Evolutionary conservation across 2,329 filamentous ascomycete genomes (phyloP).

Genomic region (Cordyceps fumosorosea): DNA sequence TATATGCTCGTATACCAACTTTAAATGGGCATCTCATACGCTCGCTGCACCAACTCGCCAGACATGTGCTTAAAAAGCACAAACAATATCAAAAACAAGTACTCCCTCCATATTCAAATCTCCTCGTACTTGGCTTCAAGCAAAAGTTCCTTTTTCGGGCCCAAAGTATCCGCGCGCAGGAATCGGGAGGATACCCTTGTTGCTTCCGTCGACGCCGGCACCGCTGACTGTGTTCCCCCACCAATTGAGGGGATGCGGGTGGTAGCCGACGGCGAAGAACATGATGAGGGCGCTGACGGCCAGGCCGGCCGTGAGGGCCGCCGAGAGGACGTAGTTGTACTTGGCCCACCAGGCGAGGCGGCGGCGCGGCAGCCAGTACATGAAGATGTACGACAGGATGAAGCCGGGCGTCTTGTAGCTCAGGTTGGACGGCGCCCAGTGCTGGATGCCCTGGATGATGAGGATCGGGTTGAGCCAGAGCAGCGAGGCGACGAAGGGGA

Average conservation of each 20-base stretch:
- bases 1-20: background rate
- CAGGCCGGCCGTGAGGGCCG: conserved; percentile 35
- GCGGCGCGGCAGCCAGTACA: conserved; percentile 34
- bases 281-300: conserved; percentile 36
- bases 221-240: conserved; percentile 33
- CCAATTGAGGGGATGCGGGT: conserved; percentile 31
- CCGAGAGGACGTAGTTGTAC: conserved; percentile 41
- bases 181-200: conserved; percentile 18
- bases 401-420: conserved; percentile 38
- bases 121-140: background rate
- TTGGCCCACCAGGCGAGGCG: conserved; percentile 38
- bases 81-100: background rate
- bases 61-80: background rate
- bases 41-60: background rate
- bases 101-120: background rate
- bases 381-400: conserved; percentile 35
- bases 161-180: conserved; percentile 23
- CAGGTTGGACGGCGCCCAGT: conserved; percentile 37
- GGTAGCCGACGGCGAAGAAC: conserved; percentile 36
- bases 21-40: background rate
- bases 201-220: conserved; percentile 19
- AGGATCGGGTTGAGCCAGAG: conserved; percentile 36
- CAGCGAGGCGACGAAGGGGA: conserved; percentile 31
- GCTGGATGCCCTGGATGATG: conserved; percentile 34
- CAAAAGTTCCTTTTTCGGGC: conserved; percentile 20